Evolutionary conservation across 768 basidiomycete species (phyloP).

Genomic region (Leucosporidium yakuticum): DNA sequence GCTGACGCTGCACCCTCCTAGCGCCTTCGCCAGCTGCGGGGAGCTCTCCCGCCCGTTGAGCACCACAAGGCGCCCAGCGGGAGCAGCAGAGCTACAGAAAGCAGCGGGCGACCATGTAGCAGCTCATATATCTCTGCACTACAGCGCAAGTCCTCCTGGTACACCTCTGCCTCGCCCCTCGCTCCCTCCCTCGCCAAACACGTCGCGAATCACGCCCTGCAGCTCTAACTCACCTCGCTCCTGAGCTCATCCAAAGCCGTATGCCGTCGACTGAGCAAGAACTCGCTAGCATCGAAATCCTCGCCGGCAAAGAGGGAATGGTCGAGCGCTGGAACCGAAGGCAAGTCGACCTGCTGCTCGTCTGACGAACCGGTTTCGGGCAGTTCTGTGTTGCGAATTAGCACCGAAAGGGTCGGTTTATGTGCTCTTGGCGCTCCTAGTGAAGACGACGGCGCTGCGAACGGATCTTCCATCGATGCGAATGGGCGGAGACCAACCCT

Average conservation of each 20-base stretch:
- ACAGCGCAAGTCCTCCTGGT: background rate
- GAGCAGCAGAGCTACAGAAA: background rate
- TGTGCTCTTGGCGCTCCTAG: background rate
- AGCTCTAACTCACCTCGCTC: slow-evolving; percentile 53
- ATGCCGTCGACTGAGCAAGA: slow-evolving; percentile 72
- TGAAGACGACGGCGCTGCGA: background rate
- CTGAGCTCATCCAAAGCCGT: slow-evolving; percentile 82
- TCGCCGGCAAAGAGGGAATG: slow-evolving; percentile 11
- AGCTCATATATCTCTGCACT: background rate
- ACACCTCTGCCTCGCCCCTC: background rate
- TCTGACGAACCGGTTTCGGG: background rate
- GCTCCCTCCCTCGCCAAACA: background rate
- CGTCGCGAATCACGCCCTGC: background rate
- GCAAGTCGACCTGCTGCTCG: slow-evolving; percentile 20
- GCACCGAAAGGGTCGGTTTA: background rate
- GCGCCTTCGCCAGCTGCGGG: background rate
- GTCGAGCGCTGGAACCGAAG: slow-evolving; percentile 14
- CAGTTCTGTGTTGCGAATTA: background rate
- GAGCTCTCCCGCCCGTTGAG: no score
- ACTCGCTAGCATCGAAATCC: slow-evolving; percentile 70
- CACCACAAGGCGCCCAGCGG: background rate
- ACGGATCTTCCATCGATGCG: background rate
- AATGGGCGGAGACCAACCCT: no score
- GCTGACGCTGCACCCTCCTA: no score
- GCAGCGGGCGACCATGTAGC: background rate